These are phyloP conservation scores for Cyclocybe aegerita DNA, from an alignment of 768 basidiomycete genomes.

Conservation along the genomic window DNA sequence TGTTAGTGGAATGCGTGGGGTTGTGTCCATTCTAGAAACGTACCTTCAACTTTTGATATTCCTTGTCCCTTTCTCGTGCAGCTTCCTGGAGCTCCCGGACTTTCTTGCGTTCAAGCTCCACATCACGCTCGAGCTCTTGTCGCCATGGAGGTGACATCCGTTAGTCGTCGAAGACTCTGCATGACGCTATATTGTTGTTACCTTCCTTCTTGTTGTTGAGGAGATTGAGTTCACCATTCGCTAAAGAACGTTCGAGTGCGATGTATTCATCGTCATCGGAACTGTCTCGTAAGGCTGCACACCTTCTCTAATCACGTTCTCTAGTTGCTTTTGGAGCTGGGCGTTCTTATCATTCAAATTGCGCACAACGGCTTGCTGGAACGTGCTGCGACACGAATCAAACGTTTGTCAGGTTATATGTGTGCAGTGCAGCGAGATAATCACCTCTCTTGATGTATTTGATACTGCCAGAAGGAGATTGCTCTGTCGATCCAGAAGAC, in stretches of 20 bases:
- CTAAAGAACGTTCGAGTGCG: slow-evolving; percentile 32
- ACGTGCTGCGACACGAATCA: slow-evolving; percentile 48
- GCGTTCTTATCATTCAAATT: slow-evolving; percentile 82
- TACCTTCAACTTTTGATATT: slow-evolving; percentile 86
- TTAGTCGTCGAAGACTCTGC: not conserved
- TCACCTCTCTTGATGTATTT: slow-evolving; percentile 83
- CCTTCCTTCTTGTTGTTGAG: slow-evolving; percentile 69
- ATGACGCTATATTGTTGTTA: slow-evolving; percentile 23
- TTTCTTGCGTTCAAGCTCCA: slow-evolving; percentile 78
- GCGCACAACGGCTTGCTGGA: slow-evolving; percentile 81
- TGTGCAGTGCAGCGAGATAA: not conserved
- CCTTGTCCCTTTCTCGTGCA: slow-evolving; percentile 76
- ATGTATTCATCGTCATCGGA: not conserved
- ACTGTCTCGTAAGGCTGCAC: slow-evolving; percentile 2
- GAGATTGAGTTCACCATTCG: slow-evolving; percentile 74
- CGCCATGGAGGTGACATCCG: not conserved
- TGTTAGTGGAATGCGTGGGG: not conserved
- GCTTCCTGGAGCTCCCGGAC: slow-evolving; percentile 72
- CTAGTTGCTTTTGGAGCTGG: slow-evolving; percentile 81
- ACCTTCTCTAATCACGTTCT: slow-evolving; percentile 87
- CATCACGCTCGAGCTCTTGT: slow-evolving; percentile 74
- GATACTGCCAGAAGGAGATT: slow-evolving; percentile 90
- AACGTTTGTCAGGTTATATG: slow-evolving; percentile 7
- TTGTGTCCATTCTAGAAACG: not conserved
- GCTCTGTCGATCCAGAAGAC: slow-evolving; percentile 44